Base-by-base conservation (phyloP, 148 eudicot genomes). In the Beta vulgaris region DNA sequence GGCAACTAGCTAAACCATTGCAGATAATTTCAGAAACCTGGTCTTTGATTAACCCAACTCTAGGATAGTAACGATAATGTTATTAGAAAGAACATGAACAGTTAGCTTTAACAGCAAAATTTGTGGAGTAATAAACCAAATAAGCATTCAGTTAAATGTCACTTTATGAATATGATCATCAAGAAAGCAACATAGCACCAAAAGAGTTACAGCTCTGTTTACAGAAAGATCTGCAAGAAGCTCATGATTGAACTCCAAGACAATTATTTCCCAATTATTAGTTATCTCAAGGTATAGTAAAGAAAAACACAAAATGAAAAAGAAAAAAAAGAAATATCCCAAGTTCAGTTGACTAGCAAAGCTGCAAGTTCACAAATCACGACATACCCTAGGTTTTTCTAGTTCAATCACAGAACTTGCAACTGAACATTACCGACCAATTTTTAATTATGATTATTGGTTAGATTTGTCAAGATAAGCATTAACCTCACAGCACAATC, bases 1-100 rank as follows among this genome's bases (percentile, higher is more conserved):
- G 28, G 34, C 25, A 48, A 62, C 43, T 48, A 63, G 70, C 69
- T 63, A n/a, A 32, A 63, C 12, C n/a, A 14, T 7, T 31, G 21
- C 26, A 73, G n/a, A 44, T 60, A 43, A 51, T 73, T 59, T 46
- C 48, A 57, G 36, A 39, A 72, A 51, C 25, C 1, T 7, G 64
- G 37, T 14, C n/a, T 25, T 25, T 14, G 53, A 48, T 48, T 21
- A 48, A 48, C 53, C 19, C 53, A 18, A 48, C 43, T 32, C 16
- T 43, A 19, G 29, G 6, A 11, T 57, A 57, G 32, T 29, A 3
- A 60, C 2, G 31, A 21, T 60, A 13, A 9, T 60, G 37, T n/a
- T n/a, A n/a, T n/a, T n/a, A n/a, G n/a, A n/a, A 18, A 53, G 0
- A n/a, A 2, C 6, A 53, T 18, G 21, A 6, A 53, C 0, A 19